Evolutionary conservation across 495 filamentous ascomycete species (phyloP).

Genomic region (Penicillium soppii): DNA sequence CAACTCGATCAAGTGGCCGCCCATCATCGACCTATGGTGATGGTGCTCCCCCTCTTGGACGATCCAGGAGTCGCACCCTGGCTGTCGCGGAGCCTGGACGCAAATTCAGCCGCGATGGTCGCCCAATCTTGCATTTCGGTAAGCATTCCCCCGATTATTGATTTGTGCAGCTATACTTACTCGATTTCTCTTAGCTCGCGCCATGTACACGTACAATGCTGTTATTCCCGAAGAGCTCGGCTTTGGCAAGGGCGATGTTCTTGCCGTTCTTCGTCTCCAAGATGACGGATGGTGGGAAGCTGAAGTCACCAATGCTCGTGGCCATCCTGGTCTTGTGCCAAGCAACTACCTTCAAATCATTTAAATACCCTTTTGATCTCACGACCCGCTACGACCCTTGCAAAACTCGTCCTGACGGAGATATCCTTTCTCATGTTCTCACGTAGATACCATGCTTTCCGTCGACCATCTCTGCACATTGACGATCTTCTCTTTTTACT

Average conservation of each 20-base stretch:
- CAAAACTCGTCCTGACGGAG: slow-evolving; percentile 23
- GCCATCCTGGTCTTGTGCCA: slow-evolving; percentile 81
- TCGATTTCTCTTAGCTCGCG: slow-evolving; percentile 65
- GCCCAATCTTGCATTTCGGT: slow-evolving; percentile 90
- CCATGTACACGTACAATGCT: slow-evolving; percentile 90
- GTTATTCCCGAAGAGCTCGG: slow-evolving; percentile 93
- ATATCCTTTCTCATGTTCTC: slow-evolving; percentile 21
- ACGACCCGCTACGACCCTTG: slow-evolving; percentile 29
- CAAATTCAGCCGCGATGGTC: slow-evolving; percentile 81
- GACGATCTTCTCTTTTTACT: slow-evolving; percentile 16
- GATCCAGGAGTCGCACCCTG: slow-evolving; percentile 78
- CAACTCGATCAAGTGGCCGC: slow-evolving; percentile 45
- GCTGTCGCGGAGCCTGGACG: slow-evolving; percentile 57
- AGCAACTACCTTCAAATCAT: slow-evolving; percentile 89
- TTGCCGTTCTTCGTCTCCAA: slow-evolving; percentile 87
- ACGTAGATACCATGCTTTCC: slow-evolving; percentile 31
- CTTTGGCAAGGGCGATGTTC: slow-evolving; percentile 87
- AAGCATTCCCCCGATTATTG: slow-evolving; percentile 37
- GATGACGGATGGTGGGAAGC: slow-evolving; percentile 99
- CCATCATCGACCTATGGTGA: slow-evolving; percentile 65
- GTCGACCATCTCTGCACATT: slow-evolving; percentile 22
- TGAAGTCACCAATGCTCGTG: slow-evolving; percentile 76
- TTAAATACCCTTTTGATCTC: slow-evolving; percentile 26
- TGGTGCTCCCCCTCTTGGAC: slow-evolving; percentile 43
- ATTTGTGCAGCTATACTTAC: neutral